Evolutionary conservation across 2,329 filamentous ascomycete genomes (phyloP).

Genomic region (Mollisia scopiformis): DNA sequence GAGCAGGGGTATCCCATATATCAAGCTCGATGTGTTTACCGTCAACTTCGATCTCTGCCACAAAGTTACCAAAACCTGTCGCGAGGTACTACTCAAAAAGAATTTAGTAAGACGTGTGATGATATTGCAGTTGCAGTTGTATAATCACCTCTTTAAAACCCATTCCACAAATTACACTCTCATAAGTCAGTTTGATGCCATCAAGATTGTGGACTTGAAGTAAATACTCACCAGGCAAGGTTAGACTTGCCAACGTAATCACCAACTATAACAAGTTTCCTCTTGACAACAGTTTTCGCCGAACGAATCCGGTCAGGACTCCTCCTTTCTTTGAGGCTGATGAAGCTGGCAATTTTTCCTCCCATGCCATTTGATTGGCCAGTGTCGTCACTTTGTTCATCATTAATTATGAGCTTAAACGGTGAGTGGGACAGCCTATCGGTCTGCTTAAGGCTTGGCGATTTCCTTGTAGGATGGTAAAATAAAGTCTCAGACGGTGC

Average conservation of each 20-base stretch:
- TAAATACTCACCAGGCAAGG: constrained; percentile 1
- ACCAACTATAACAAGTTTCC: constrained; percentile 9
- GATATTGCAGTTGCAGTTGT: constrained; percentile 44
- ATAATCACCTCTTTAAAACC: constrained; percentile 92
- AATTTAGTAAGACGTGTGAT: constrained; percentile 15
- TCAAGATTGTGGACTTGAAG: background rate
- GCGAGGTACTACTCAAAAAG: constrained; percentile 94
- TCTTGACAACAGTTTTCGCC: too few relatives aligned
- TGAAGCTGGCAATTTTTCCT: background rate
- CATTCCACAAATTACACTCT: background rate
- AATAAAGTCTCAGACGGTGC: too few relatives aligned
- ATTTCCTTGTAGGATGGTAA: too few relatives aligned
- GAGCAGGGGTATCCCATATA: constrained; percentile 99
- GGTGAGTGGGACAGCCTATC: too few relatives aligned
- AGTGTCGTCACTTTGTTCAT: too few relatives aligned
- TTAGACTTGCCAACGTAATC: background rate
- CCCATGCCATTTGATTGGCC: too few relatives aligned
- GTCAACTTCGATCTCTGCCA: constrained; percentile 99
- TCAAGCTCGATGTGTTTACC: constrained; percentile 99
- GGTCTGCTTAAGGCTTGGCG: too few relatives aligned
- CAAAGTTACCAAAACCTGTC: constrained; percentile 99
- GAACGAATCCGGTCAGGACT: too few relatives aligned
- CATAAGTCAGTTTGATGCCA: background rate
- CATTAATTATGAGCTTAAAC: too few relatives aligned
- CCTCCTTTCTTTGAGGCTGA: too few relatives aligned